Evolutionary conservation across 345 rosid genomes (phyloP).

Genomic region (Moricandia moricandioides): DNA sequence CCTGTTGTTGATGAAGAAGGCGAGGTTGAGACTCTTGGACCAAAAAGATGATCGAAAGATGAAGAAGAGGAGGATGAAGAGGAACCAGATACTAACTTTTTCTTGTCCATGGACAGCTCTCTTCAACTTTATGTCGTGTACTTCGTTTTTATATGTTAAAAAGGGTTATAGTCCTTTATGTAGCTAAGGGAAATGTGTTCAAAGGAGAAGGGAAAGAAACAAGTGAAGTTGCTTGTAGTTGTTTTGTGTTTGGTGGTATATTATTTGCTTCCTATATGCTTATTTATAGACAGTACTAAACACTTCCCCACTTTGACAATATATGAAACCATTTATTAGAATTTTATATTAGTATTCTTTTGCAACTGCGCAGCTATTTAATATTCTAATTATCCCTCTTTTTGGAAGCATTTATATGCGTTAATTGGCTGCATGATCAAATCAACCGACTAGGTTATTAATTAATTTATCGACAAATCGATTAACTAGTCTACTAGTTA

Average conservation of each 20-base stretch:
- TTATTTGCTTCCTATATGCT: conserved; percentile 10
- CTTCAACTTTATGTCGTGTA: conserved; percentile 9
- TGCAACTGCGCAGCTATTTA: not conserved
- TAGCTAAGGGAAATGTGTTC: conserved; percentile 5
- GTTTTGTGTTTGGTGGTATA: conserved; percentile 15
- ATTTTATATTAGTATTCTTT: not conserved
- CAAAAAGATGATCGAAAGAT: conserved; percentile 40
- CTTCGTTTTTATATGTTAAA: conserved; percentile 7
- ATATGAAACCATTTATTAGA: not conserved
- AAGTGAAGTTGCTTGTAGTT: conserved; percentile 12
- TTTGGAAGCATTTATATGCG: not conserved
- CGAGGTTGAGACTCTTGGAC: conserved; percentile 31
- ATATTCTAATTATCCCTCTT: not conserved
- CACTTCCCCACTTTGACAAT: conserved; percentile 10
- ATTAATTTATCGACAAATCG: too few relatives aligned
- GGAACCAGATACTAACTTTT: conserved; percentile 31
- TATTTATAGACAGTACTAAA: conserved; percentile 28
- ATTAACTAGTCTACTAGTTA: too few relatives aligned
- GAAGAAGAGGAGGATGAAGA: conserved; percentile 31
- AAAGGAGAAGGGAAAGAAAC: conserved; percentile 11
- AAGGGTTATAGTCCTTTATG: conserved; percentile 16
- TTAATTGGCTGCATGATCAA: too few relatives aligned
- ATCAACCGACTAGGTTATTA: too few relatives aligned
- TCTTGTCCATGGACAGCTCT: conserved; percentile 35
- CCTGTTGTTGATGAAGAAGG: conserved; percentile 37